Evolutionary conservation across 2,329 filamentous ascomycete species (phyloP).

Genomic region (Chaetomiaceae sp.): DNA sequence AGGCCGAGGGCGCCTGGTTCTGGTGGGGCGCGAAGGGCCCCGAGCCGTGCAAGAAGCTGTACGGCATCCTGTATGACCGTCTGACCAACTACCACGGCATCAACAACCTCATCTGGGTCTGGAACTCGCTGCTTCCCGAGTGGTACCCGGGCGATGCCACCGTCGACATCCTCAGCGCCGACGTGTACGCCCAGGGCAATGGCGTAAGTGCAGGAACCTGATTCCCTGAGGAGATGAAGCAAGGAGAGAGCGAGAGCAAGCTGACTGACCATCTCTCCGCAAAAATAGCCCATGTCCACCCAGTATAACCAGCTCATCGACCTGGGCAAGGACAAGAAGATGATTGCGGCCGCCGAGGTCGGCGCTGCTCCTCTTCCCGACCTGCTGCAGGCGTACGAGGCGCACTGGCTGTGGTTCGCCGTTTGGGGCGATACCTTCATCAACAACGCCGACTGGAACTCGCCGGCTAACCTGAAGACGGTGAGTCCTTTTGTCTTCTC

Average conservation of each 20-base stretch:
- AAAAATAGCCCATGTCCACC: constrained; percentile 38
- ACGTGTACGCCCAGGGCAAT: constrained; percentile 42
- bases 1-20: constrained; percentile 48
- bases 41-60: constrained; percentile 42
- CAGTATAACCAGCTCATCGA: constrained; percentile 41
- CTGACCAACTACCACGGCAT: constrained; percentile 40
- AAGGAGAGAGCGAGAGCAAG: neutral
- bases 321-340: constrained; percentile 41
- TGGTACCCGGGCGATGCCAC: constrained; percentile 46
- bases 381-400: constrained; percentile 39
- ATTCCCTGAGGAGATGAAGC: neutral
- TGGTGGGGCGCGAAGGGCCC: constrained; percentile 48
- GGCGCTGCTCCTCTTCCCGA: constrained; percentile 42
- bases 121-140: constrained; percentile 41
- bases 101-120: constrained; percentile 47
- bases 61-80: constrained; percentile 39
- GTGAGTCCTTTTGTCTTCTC: constrained; percentile 20
- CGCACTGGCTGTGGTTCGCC: constrained; percentile 45
- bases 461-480: constrained; percentile 35
- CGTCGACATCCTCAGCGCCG: constrained; percentile 43
- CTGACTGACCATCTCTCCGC: too few relatives aligned
- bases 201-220: constrained; percentile 33
- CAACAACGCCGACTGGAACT: constrained; percentile 38
- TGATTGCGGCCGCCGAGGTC: constrained; percentile 44
- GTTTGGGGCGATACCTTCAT: constrained; percentile 44